Base-by-base conservation (phyloP, 2,329 filamentous ascomycete genomes). In the Penicillium sp. region DNA sequence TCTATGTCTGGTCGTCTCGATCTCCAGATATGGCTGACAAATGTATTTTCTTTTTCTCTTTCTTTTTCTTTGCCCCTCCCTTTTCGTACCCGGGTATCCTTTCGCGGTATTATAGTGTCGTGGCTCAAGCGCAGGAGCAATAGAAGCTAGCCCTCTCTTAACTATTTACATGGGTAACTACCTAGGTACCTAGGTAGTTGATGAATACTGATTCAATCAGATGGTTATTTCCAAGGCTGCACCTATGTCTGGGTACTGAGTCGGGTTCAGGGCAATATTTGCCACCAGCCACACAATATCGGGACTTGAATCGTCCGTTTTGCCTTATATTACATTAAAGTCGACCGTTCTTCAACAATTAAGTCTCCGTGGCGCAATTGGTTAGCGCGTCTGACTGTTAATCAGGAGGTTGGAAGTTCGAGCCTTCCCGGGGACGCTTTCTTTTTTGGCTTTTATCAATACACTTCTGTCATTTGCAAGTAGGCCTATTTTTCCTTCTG, bases 401-500 rank as follows among this genome's bases (percentile, higher is more conserved):
- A 63, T 63, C 59, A 56, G 57, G 63, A 68, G 63, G 64, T 65
- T 66, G 64, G 64, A 67, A 66, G 65, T 68, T 68, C 65, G 62
- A 68, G 64, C 65, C 64, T 67, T 68, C 64, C 64, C 65, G 62
- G 65, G 65, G 64, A 67, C 64, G 65, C 24, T 28, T 53, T 42
- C 2, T 47, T 55, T 56, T 55, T 53, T 40, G 17, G 9, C 13
- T 35, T 39, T 35, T 34, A n/a, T n/a, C 5, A 21, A n/a, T 5
- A 21, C n/a, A 21, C n/a, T n/a, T 21, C 15, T 28, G n/a, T 15
- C 19, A 8, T 8, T 33, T 33, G 2, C 13, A 10, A 32, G 7
- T 7, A 19, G 4, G 17, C 9, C 4, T 28, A 12, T 8, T 32
- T 3, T 33, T 19, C 3, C 2, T n/a, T 5, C 8, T 21, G 5